Base-by-base conservation (phyloP, 176 grass and related monocot species). In the Cenchrus fungigraminus region DNA sequence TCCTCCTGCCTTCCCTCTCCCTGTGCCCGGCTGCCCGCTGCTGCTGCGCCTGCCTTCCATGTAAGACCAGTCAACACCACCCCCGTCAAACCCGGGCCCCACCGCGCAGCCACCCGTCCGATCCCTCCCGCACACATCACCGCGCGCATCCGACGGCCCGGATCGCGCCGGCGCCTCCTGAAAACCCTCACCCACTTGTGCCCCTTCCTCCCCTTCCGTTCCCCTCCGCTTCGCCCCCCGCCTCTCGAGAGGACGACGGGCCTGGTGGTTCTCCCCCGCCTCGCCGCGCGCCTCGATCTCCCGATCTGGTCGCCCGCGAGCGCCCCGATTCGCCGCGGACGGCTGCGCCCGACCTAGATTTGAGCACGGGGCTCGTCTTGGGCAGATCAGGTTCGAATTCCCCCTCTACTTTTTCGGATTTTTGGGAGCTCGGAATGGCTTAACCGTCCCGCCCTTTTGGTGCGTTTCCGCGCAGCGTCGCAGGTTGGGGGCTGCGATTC, bases 121-220 rank as follows among this genome's bases (percentile, higher is more conserved):
- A 90, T 90, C 11, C 3, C 0, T 0, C 0, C 0, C 1, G 43
- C 85, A 76, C 89, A 84, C 4, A 86, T 90, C 88, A 13, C 7
- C 0, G 1, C 1, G 75, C 45, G 0, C 1, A 83, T 52, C 88
- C 2, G 60, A 86, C 85, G 75, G 42, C 2, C 62, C 6, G 0
- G 75, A 72, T 71, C 8, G 19, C 17, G 8, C n/a, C 2, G 9
- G 20, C 62, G 60, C 28, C 53, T 68, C 80, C 76, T 87, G 76
- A 87, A 91, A 91, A 91, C 89, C 89, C 89, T 91, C 81, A 17
- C 89, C 85, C 85, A 32, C 81, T 84, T 61, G 16, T 0, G 66
- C 57, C 76, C 50, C 50, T 56, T 12, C 43, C 12, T 37, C 14
- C 51, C 32, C 60, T 29, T 50, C 61, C 46, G 59, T 62, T 62